Conservation (phyloP, 371 early-diverging fungal genomes). For the Lichtheimia ramosa region DNA sequence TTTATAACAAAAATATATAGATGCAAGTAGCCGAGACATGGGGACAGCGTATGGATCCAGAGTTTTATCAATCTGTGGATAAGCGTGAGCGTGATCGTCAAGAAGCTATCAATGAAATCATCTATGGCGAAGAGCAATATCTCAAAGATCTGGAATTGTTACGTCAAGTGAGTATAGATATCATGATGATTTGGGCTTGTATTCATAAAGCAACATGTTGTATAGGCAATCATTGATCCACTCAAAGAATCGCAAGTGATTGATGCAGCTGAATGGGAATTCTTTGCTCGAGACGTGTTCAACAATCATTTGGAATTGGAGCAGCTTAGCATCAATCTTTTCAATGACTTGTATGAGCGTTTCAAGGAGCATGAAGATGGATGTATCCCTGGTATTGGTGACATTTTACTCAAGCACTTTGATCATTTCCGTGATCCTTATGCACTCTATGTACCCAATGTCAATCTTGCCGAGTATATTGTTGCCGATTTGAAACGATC, state of each 20-base stretch:
- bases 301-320: conserved; percentile 72
- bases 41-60: conserved; percentile 63
- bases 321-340: conserved; percentile 64
- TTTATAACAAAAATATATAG: background rate
- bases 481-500: conserved; percentile 55
- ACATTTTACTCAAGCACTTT: conserved; percentile 71
- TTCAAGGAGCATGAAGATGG: conserved; percentile 54
- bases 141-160: conserved; percentile 62
- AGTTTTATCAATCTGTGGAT: conserved; percentile 65
- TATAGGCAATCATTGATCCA: conserved; percentile 14
- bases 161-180: conserved; percentile 5
- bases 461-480: conserved; percentile 71
- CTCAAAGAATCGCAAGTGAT: conserved; percentile 30
- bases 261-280: conserved; percentile 44
- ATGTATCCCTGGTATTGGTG: conserved; percentile 76
- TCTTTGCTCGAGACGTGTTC: conserved; percentile 77
- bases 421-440: conserved; percentile 66
- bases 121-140: conserved; percentile 82
- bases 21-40: conserved; percentile 28
- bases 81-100: conserved; percentile 80
- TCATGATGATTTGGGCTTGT: no score
- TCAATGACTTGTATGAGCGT: conserved; percentile 55
- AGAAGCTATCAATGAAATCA: conserved; percentile 86
- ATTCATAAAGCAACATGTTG: background rate
- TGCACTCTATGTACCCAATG: conserved; percentile 79